Evolutionary conservation across 2,329 filamentous ascomycete species (phyloP).

Genomic region (Paecilomyces sp.): DNA sequence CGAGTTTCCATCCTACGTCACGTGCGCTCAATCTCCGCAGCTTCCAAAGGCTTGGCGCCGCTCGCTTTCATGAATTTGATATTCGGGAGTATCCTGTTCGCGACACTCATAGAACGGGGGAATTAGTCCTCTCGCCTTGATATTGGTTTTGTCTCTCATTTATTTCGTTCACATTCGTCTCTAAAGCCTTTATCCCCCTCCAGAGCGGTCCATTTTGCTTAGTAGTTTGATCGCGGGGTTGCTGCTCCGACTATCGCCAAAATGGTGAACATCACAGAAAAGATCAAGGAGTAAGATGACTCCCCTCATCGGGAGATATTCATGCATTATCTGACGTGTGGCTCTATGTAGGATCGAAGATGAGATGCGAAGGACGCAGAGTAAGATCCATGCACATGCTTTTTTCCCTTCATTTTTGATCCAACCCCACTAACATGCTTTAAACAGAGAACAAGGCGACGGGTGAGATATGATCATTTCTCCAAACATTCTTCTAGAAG

Average conservation of each 20-base stretch:
- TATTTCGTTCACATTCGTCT: not conserved
- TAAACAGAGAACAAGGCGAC: conserved; percentile 92
- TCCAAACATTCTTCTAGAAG: not conserved
- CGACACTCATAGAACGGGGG: not conserved
- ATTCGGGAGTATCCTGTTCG: not conserved
- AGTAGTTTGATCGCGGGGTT: not conserved
- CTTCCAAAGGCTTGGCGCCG: not conserved
- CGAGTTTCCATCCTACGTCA: not conserved
- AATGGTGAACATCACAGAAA: conserved; percentile 99
- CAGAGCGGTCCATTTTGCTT: not conserved
- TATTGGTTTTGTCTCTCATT: not conserved
- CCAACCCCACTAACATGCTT: conserved; percentile 22
- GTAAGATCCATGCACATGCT: conserved; percentile 47
- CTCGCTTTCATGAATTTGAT: conserved; percentile 2
- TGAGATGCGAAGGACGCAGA: conserved; percentile 98
- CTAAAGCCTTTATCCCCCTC: not conserved
- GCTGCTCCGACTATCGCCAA: conserved; percentile 21
- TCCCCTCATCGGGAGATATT: not conserved
- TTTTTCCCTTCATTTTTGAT: conserved; percentile 5
- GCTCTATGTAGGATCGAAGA: conserved; percentile 77
- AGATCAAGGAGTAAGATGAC: conserved; percentile 87
- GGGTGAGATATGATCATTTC: conserved; percentile 52
- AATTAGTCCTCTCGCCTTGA: not conserved
- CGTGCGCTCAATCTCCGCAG: not conserved
- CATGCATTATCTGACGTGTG: not conserved